phyloP scores from a whole-genome alignment of 441 rosid species.

The Pelargonium australe region DNA sequence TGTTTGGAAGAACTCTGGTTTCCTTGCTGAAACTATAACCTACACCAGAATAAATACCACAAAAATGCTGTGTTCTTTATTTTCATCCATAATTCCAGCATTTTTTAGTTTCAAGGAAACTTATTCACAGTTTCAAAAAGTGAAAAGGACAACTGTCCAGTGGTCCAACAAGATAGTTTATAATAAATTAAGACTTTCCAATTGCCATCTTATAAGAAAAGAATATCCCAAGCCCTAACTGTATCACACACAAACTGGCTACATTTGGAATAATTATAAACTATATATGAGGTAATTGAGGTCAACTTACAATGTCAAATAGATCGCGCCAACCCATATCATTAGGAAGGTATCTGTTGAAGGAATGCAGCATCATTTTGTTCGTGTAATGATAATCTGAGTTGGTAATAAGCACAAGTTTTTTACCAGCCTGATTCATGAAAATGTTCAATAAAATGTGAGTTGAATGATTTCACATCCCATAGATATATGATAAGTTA shows the following conservation, averaged over 20 bases:
- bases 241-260: too few relatives aligned
- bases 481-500: slow-evolving; percentile 5
- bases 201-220: too few relatives aligned
- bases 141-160: not conserved
- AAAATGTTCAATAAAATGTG: slow-evolving; percentile 19
- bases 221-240: too few relatives aligned
- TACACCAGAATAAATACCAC: slow-evolving; percentile 22
- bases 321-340: slow-evolving; percentile 92
- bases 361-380: slow-evolving; percentile 98
- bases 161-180: not conserved
- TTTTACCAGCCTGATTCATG: slow-evolving; percentile 79
- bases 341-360: slow-evolving; percentile 82
- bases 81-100: not conserved
- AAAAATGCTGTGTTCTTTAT: not conserved
- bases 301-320: slow-evolving; percentile 67
- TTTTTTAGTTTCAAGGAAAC: not conserved
- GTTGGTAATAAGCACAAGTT: slow-evolving; percentile 88
- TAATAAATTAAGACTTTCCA: slow-evolving; percentile 3
- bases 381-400: slow-evolving; percentile 90
- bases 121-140: slow-evolving; percentile 8
- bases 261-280: not conserved
- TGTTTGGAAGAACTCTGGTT: slow-evolving; percentile 98
- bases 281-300: slow-evolving; percentile 7
- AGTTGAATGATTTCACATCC: slow-evolving; percentile 16
- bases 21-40: slow-evolving; percentile 97